phyloP scores from a whole-genome alignment of 305 asterid genomes.

The Fraxinus ornus region DNA sequence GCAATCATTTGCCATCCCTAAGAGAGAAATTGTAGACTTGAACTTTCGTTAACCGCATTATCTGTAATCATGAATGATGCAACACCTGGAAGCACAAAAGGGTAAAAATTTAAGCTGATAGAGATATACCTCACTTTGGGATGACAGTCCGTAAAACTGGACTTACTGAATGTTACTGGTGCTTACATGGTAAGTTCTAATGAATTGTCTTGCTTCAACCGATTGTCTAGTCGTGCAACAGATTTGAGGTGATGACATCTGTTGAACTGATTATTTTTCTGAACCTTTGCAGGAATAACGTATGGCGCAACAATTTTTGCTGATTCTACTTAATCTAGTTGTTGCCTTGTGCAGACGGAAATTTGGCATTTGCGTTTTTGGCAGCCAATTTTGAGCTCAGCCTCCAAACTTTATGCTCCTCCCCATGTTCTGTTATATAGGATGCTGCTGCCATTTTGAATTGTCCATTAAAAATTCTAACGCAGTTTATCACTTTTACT shows the following conservation, averaged over 20 bases:
- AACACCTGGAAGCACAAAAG: not conserved
- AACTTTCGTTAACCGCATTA: not conserved
- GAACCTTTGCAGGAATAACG: not conserved
- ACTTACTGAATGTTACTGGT: not conserved
- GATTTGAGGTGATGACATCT: not conserved
- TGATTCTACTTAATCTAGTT: slow-evolving; percentile 1
- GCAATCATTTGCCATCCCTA: not conserved
- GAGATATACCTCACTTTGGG: not conserved
- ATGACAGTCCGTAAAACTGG: not conserved
- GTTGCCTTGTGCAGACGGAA: not conserved
- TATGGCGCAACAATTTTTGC: not conserved
- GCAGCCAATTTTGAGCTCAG: not conserved
- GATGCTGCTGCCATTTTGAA: not conserved
- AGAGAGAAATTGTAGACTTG: not conserved
- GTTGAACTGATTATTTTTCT: not conserved
- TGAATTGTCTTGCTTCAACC: not conserved
- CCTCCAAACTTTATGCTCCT: not conserved
- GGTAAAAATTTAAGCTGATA: not conserved
- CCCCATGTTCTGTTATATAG: not conserved
- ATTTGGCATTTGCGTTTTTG: not conserved
- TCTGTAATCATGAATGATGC: not conserved
- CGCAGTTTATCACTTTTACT: not conserved
- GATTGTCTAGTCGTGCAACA: not conserved
- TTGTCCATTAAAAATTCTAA: not conserved
- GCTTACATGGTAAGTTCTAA: not conserved